A percentile compares a stretch with the other conserved stretches of the same genome.
Conservation (phyloP, 768 basidiomycete species). For the Antrodiella citrinella region DNA sequence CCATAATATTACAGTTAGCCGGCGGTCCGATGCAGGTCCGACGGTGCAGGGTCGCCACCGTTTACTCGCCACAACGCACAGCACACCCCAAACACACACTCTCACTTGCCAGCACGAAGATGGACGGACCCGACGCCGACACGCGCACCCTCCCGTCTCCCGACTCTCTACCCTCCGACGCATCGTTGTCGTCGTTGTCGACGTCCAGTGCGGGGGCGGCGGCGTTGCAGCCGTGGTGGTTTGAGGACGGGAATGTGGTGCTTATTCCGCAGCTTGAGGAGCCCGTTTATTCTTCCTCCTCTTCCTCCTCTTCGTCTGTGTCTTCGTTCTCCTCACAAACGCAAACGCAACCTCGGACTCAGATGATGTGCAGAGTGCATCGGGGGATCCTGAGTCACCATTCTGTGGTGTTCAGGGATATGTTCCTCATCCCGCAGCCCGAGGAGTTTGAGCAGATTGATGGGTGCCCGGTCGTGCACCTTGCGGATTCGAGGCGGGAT, state of each 20-base stretch:
- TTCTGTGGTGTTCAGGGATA: slow-evolving; percentile 20
- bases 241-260: neutral
- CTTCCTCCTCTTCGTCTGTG: no score
- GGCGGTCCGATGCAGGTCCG: no score
- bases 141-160: no score
- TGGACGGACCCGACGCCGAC: no score
- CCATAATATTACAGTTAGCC: no score
- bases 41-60: no score
- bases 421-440: slow-evolving; percentile 17
- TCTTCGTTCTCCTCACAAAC: no score
- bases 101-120: no score
- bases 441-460: neutral
- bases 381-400: slow-evolving; percentile 14
- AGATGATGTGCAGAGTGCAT: slow-evolving; percentile 18
- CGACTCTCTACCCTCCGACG: no score
- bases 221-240: neutral
- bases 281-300: slow-evolving; percentile 20
- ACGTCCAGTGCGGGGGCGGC: neutral
- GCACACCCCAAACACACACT: no score
- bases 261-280: slow-evolving; percentile 14
- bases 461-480: slow-evolving; percentile 1
- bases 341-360: no score
- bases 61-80: no score
- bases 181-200: neutral
- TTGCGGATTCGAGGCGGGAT: neutral